Evolutionary conservation across 116 monocot genomes (phyloP).

Genomic region (Cymodocea nodosa): DNA sequence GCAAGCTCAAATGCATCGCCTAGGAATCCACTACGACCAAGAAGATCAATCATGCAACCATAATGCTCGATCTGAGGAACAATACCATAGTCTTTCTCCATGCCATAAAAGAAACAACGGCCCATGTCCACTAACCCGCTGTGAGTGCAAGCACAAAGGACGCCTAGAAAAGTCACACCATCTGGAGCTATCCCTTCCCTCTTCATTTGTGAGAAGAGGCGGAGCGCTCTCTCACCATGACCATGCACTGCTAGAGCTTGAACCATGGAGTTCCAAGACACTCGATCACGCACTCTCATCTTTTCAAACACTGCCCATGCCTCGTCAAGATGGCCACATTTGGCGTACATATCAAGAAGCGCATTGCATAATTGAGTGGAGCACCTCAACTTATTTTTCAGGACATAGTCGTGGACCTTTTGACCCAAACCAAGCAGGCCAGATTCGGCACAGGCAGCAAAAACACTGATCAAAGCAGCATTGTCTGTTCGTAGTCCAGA

Average conservation of each 20-base stretch:
- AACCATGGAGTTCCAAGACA: slow-evolving; percentile 82
- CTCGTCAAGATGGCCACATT: slow-evolving; percentile 48
- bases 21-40: slow-evolving; percentile 49
- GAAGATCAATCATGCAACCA: slow-evolving; percentile 74
- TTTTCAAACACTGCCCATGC: slow-evolving; percentile 43
- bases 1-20: slow-evolving; percentile 47
- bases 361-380: slow-evolving; percentile 51
- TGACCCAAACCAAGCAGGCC: slow-evolving; percentile 50
- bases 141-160: slow-evolving; percentile 74
- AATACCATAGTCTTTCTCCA: slow-evolving; percentile 32
- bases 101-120: slow-evolving; percentile 27
- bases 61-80: slow-evolving; percentile 65
- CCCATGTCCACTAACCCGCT: slow-evolving; percentile 64
- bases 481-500: slow-evolving; percentile 30
- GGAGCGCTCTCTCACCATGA: slow-evolving; percentile 42
- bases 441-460: slow-evolving; percentile 61
- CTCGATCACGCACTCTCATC: slow-evolving; percentile 28
- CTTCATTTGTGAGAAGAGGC: slow-evolving; percentile 49
- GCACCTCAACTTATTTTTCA: slow-evolving; percentile 13
- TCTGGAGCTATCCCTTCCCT: slow-evolving; percentile 44
- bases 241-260: slow-evolving; percentile 66
- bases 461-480: slow-evolving; percentile 38
- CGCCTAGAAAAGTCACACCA: slow-evolving; percentile 53
- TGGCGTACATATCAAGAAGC: slow-evolving; percentile 63
- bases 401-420: slow-evolving; percentile 35